Conservation (phyloP, 2,329 filamentous ascomycete genomes). For the Sordariomycetes sp. region DNA sequence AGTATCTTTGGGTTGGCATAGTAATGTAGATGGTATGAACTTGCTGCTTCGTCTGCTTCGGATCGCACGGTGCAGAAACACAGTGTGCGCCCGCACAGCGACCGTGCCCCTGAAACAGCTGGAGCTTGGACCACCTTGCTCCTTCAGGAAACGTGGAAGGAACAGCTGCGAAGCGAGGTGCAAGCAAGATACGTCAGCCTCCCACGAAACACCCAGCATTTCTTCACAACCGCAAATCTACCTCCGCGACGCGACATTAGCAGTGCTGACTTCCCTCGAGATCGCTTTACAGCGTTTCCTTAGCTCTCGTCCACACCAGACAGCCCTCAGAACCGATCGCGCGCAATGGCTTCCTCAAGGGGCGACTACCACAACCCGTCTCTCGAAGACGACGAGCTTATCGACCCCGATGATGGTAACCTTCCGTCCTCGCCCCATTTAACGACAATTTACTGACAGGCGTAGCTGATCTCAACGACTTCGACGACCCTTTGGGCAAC, state of each 20-base stretch:
- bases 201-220: not conserved
- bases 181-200: not conserved
- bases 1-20: too few relatives aligned
- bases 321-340: not conserved
- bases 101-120: not conserved
- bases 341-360: slow-evolving; percentile 36
- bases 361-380: slow-evolving; percentile 54
- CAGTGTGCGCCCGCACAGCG: not conserved
- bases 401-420: slow-evolving; percentile 73
- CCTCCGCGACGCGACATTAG: too few relatives aligned
- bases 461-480: slow-evolving; percentile 77
- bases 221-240: too few relatives aligned
- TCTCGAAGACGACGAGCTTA: slow-evolving; percentile 60
- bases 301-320: too few relatives aligned
- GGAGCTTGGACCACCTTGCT: slow-evolving; percentile 4
- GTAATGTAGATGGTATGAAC: too few relatives aligned
- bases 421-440: too few relatives aligned
- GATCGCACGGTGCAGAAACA: slow-evolving; percentile 41
- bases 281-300: too few relatives aligned
- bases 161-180: not conserved
- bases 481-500: slow-evolving; percentile 72
- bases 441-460: slow-evolving; percentile 8
- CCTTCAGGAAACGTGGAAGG: slow-evolving; percentile 4
- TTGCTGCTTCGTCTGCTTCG: not conserved
- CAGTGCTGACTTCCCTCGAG: too few relatives aligned